Evolutionary conservation across 352 stramenopile species (phyloP), one percentile per base, ranked within the genome.

Genomic region (Peronospora tabacina): DNA sequence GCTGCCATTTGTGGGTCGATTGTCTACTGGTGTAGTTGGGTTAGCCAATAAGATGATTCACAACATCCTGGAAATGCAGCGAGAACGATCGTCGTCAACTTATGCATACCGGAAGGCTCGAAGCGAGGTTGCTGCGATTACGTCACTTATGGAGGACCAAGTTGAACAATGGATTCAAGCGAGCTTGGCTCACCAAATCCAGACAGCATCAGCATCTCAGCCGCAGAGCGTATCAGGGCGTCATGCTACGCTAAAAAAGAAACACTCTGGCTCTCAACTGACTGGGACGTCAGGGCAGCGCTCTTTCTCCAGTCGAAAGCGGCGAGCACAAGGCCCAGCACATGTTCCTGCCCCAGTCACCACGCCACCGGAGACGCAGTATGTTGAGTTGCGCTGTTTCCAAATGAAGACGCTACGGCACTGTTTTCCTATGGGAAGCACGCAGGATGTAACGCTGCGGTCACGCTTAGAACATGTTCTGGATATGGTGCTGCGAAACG

Each of bases 161-260:
- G 58, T 88, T 7, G 76, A 90, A 38, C 63, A 82, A 39, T 90
- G 79, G 79, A 66, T 88, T 47, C 67, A 75, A 52, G 41, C 61
- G 10, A 70, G 58, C 16, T 46, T 52, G n/a, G 44, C 49, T 3
- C 39, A 53, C 7, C 26, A 60, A 24, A 36, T 44, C 15, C 49
- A 63, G 24, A 33, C 44, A 36, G 39, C 51, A 19, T 63, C 59
- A 16, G 33, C 43, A 26, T 40, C 44, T 15, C 70, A 80, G n/a
- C 43, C 52, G 1, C 61, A 67, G 32, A 69, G 45, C 30, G 61
- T 52, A 17, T 55, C 44, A 4, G 59, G 54, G 19, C 71, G 73
- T n/a, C 71, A 84, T 17, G n/a, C 46, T 17, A 75, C 69, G 4
- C 64, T 64, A 0, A 89, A 85, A 49, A 58, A 73, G 22, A 85